phyloP scores from a whole-genome alignment of 1,284 basidiomycete species.

The Malassezia globosa region DNA sequence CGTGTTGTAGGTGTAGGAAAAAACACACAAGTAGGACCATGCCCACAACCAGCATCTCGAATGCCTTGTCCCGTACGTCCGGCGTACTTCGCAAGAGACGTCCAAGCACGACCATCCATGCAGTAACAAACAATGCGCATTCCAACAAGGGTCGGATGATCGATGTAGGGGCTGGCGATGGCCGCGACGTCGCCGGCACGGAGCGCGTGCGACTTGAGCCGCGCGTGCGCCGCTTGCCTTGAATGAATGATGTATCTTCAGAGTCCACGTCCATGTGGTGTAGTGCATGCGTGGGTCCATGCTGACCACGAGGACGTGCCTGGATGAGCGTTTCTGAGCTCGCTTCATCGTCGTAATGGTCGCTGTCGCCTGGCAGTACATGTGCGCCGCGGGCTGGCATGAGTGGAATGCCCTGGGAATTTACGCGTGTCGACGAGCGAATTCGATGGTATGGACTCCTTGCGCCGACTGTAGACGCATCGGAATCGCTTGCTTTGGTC shows the following conservation, averaged over 20 bases:
- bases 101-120: background rate
- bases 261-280: background rate
- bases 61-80: background rate
- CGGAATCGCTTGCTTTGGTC: no score
- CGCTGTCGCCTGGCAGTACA: no score
- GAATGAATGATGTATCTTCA: background rate
- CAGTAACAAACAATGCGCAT: constrained; percentile 1
- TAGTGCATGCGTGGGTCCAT: no score
- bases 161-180: background rate
- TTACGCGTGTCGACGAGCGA: no score
- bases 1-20: background rate
- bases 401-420: no score
- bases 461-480: no score
- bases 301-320: no score
- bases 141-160: background rate
- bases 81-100: background rate
- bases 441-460: no score
- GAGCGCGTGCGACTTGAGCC: background rate
- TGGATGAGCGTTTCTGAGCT: no score
- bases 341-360: no score
- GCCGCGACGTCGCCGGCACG: constrained; percentile 3
- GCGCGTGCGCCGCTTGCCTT: no score
- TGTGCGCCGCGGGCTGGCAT: no score
- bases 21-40: constrained; percentile 6
- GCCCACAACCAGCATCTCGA: background rate